Evolutionary conservation across 78 protist genomes (phyloP), one percentile per base, ranked within the genome.

Genomic region (Chrysochromulina tobinii): DNA sequence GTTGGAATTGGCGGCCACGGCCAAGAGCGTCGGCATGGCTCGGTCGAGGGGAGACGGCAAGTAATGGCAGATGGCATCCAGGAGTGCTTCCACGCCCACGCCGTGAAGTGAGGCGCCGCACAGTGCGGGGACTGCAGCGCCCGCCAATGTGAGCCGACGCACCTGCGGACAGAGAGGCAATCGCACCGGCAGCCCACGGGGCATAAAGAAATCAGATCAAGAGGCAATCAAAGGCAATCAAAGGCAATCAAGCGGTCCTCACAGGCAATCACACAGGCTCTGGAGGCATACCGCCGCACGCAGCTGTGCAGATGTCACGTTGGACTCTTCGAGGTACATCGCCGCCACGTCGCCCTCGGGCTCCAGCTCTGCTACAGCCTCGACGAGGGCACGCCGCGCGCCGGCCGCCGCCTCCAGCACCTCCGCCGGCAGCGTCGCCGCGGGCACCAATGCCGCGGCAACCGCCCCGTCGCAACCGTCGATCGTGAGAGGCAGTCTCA

Each of bases 101-200:
- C 97, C 97, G 88, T 95, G 96, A 92, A 95, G 92, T 21, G 99
- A 99, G 38, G 98, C 83, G 27, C 99, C 99, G 86, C 94, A 79
- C 50, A 95, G 51, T 53, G 97, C 98, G 48, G 99, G 99, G 6
- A 92, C 92, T 64, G 97, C 94, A 66, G 73, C 93, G 77, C 67
- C 69, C 38, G 38, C 38, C 38, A 38, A 38, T 38, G 38, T 38
- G 38, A 38, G 38, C 38, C 38, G 38, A 38, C 38, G 38, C 38
- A 38, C 38, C 38, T 38, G 38, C 38, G 38, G 38, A 38, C 38
- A 38, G 38, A 38, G 38, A 38, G 38, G 38, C 38, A 38, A 38
- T 38, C 38, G 38, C 38, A 38, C 38, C 38, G 38, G 38, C 38
- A 38, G 38, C 38, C 38, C 38, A 38, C 38, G 38, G 38, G 38